These are phyloP conservation scores for Colletotrichum sp. DNA, from an alignment of 2,329 filamentous ascomycete species.

Conservation along the genomic window DNA sequence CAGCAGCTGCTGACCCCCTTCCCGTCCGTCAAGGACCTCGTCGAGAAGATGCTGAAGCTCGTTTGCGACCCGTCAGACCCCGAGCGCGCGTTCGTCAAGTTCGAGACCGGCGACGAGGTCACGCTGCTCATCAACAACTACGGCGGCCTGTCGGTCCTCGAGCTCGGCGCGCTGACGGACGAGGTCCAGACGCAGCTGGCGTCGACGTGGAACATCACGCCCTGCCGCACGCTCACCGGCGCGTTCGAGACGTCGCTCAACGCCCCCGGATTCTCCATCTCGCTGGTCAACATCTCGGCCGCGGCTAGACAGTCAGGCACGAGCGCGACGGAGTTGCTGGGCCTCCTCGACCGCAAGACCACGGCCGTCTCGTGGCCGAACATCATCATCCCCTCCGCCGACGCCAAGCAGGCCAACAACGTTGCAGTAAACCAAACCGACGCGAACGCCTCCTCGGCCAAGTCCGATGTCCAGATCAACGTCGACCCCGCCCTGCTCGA, in stretches of 20 bases:
- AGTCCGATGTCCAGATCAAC: not conserved
- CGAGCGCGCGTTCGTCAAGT: slow-evolving; percentile 57
- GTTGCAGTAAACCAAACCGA: not conserved
- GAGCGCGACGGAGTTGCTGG: slow-evolving; percentile 41
- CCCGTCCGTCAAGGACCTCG: slow-evolving; percentile 41
- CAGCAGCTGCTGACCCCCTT: slow-evolving; percentile 35
- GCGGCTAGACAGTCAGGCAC: slow-evolving; percentile 29
- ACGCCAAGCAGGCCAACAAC: not conserved
- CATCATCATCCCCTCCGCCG: not conserved
- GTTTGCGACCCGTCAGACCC: slow-evolving; percentile 56
- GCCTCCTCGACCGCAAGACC: slow-evolving; percentile 53
- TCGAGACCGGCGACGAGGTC: slow-evolving; percentile 47
- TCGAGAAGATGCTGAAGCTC: slow-evolving; percentile 55
- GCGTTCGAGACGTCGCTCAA: slow-evolving; percentile 59
- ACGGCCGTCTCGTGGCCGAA: slow-evolving; percentile 57
- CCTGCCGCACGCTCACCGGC: slow-evolving; percentile 49
- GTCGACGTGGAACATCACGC: slow-evolving; percentile 51
- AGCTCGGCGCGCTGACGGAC: slow-evolving; percentile 58
- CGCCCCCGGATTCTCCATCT: slow-evolving; percentile 60
- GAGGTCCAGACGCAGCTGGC: slow-evolving; percentile 55
- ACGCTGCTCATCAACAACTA: slow-evolving; percentile 63
- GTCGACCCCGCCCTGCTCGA: slow-evolving; percentile 32
- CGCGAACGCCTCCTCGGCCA: not conserved
- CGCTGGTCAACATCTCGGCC: slow-evolving; percentile 53
- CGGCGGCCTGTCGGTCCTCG: slow-evolving; percentile 59